phyloP scores from a whole-genome alignment of 208 protist species.

The Acanthamoeba culbertsoni region DNA sequence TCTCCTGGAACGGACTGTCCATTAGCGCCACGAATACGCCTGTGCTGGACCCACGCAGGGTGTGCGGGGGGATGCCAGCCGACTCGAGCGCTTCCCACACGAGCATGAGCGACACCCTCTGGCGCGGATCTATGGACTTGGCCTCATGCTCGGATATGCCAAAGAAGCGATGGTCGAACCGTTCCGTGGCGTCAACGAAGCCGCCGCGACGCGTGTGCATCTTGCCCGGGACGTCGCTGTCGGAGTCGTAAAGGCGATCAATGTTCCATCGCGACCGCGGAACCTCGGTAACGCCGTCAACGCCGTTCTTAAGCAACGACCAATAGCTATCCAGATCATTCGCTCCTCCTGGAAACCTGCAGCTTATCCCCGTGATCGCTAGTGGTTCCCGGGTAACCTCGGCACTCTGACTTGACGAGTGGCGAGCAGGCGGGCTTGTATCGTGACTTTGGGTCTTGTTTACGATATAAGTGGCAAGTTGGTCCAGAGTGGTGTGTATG shows the following conservation, averaged over 20 bases:
- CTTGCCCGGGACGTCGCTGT: conserved; percentile 43
- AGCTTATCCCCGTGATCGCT: conserved; percentile 53
- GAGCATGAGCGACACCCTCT: neutral
- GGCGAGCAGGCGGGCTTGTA: neutral
- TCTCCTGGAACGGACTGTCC: conserved; percentile 51
- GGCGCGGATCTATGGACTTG: neutral
- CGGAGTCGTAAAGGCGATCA: neutral
- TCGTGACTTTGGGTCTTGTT: neutral
- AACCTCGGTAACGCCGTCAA: conserved; percentile 48
- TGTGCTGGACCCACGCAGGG: conserved; percentile 13
- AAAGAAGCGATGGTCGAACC: conserved; percentile 57
- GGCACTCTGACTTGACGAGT: conserved; percentile 34
- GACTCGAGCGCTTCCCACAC: conserved; percentile 52
- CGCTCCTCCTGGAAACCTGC: conserved; percentile 62
- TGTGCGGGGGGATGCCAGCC: neutral
- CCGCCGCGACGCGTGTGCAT: conserved; percentile 11
- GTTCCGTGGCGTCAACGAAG: conserved; percentile 33
- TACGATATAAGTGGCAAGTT: neutral
- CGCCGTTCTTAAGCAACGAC: neutral
- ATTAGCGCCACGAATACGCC: conserved; percentile 48
- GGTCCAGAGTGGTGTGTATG: neutral
- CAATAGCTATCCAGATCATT: conserved; percentile 52
- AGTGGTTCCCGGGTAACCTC: conserved; percentile 29
- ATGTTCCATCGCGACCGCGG: conserved; percentile 20
- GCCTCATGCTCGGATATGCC: conserved; percentile 31